Evolutionary conservation across 768 basidiomycete species (phyloP).

Genomic region (Phlebiopsis flavidoalba): DNA sequence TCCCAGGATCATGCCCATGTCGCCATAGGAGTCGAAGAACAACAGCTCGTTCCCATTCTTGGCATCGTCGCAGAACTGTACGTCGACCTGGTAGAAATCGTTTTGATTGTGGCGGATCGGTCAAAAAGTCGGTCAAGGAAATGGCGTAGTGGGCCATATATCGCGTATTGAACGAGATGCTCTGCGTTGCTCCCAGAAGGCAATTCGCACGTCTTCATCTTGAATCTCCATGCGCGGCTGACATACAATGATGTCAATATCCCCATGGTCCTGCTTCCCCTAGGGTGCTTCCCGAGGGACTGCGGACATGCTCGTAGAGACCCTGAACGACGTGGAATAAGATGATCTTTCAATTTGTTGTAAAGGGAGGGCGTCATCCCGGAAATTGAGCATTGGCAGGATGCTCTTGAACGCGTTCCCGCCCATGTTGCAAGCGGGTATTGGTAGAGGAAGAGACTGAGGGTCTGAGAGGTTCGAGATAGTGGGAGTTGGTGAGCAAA

Average conservation of each 20-base stretch:
- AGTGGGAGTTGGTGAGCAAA: too few relatives aligned
- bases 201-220: conserved; percentile 22
- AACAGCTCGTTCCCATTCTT: conserved; percentile 46
- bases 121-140: conserved; percentile 21
- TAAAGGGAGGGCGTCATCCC: conserved; percentile 56
- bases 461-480: too few relatives aligned
- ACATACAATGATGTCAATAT: conserved; percentile 63
- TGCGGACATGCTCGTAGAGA: conserved; percentile 46
- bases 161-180: conserved; percentile 43
- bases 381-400: conserved; percentile 47
- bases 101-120: conserved; percentile 34
- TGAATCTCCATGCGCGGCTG: conserved; percentile 28
- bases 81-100: conserved; percentile 50
- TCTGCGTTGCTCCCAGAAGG: conserved; percentile 45
- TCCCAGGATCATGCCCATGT: conserved; percentile 66
- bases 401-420: conserved; percentile 58
- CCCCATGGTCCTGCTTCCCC: conserved; percentile 61
- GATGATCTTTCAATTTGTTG: conserved; percentile 39
- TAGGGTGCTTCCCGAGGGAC: conserved; percentile 63
- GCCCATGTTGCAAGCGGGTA: conserved; percentile 44
- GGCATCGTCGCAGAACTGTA: conserved; percentile 49
- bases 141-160: conserved; percentile 64
- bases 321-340: conserved; percentile 35
- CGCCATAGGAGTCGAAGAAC: conserved; percentile 64
- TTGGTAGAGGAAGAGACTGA: neutral